phyloP scores from a whole-genome alignment of 78 protist species.

The Bodo saltans region DNA sequence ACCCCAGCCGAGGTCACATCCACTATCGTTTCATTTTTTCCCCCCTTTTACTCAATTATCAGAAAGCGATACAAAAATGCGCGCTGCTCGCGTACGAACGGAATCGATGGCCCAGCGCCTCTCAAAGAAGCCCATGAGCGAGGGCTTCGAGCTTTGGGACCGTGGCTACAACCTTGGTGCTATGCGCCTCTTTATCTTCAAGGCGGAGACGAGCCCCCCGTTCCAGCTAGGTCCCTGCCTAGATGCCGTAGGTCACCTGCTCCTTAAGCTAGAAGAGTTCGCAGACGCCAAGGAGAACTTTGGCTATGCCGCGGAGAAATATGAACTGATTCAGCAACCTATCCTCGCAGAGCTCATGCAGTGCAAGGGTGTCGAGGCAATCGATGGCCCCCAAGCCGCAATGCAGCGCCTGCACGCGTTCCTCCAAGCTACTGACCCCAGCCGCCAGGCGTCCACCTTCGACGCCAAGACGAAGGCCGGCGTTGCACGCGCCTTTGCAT shows the following conservation, averaged over 20 bases:
- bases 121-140: slow-evolving; percentile 18
- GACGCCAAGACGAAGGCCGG: background rate
- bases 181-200: slow-evolving; percentile 4
- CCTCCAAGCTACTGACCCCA: background rate
- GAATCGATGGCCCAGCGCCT: slow-evolving; percentile 27
- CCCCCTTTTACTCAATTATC: no score
- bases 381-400: slow-evolving; percentile 10
- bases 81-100: slow-evolving; percentile 6
- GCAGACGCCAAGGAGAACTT: slow-evolving; percentile 16
- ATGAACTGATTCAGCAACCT: background rate
- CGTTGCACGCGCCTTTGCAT: background rate
- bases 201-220: slow-evolving; percentile 14
- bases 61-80: background rate
- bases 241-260: slow-evolving; percentile 3
- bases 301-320: background rate
- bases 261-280: slow-evolving; percentile 1
- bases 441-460: background rate
- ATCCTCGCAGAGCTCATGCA: background rate
- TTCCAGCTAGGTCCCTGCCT: slow-evolving; percentile 26
- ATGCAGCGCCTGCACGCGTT: background rate
- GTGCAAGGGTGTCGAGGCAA: background rate
- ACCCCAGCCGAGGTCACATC: no score
- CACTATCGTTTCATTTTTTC: no score
- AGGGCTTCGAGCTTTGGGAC: slow-evolving; percentile 31
- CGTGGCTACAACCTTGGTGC: slow-evolving; percentile 8